Conservation (phyloP, 2,329 filamentous ascomycete genomes). For the Aspergillus floridensis region DNA sequence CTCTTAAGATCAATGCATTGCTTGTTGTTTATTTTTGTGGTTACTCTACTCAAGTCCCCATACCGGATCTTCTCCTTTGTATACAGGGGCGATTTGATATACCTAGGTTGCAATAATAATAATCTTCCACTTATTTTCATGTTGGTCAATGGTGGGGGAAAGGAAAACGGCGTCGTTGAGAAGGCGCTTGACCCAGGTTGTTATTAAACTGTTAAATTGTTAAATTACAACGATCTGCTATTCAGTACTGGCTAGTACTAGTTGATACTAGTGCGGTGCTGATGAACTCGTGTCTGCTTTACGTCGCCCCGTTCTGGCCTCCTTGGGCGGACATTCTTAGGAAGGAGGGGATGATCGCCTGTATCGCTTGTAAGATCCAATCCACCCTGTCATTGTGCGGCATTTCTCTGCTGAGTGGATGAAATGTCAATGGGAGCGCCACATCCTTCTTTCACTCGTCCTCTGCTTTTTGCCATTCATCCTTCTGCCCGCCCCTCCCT, state of each 20-base stretch:
- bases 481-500: background rate
- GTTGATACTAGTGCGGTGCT: conserved; percentile 14
- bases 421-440: conserved; percentile 16
- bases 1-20: background rate
- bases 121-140: background rate
- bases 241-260: conserved; percentile 19
- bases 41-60: background rate
- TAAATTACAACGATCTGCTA: conserved; percentile 20
- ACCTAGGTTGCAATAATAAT: background rate
- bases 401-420: conserved; percentile 12
- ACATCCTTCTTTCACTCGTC: conserved; percentile 1
- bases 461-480: conserved; percentile 1
- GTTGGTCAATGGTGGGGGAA: background rate
- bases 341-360: conserved; percentile 17
- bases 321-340: conserved; percentile 13
- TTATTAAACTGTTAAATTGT: background rate
- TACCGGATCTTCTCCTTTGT: background rate
- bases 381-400: conserved; percentile 18
- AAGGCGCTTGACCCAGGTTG: background rate
- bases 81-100: background rate
- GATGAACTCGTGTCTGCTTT: conserved; percentile 17
- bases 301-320: conserved; percentile 13
- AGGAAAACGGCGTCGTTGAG: background rate
- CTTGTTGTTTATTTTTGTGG: background rate
- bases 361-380: conserved; percentile 1